Evolutionary conservation across 2,329 filamentous ascomycete genomes (phyloP).

Genomic region (Pseudogymnoascus sp.): DNA sequence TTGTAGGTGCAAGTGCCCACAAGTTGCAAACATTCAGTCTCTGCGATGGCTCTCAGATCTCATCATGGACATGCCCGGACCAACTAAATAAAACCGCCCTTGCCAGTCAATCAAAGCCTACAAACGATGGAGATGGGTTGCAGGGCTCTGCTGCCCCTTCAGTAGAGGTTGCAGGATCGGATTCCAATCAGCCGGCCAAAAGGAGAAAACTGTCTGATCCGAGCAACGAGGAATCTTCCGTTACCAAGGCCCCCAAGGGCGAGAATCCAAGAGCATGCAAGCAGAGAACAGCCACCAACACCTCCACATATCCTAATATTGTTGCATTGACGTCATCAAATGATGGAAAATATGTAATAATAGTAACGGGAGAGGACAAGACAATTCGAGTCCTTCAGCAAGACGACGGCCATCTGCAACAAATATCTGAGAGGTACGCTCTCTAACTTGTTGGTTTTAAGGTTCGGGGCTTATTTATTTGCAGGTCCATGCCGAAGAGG

Average conservation of each 20-base stretch:
- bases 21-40: conserved; percentile 60
- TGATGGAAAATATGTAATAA: conserved; percentile 61
- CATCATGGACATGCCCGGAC: conserved; percentile 29
- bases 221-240: conserved; percentile 3
- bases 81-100: conserved; percentile 9
- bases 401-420: conserved; percentile 50
- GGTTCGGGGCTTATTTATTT: conserved; percentile 22
- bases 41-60: conserved; percentile 47
- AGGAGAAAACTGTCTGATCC: conserved; percentile 23
- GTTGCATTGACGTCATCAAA: conserved; percentile 57
- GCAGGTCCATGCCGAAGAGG: conserved; percentile 78
- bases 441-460: conserved; percentile 10
- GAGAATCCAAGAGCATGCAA: conserved; percentile 15
- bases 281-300: conserved; percentile 16
- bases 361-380: conserved; percentile 87
- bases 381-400: conserved; percentile 73
- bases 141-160: conserved; percentile 13
- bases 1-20: conserved; percentile 68
- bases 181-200: conserved; percentile 21
- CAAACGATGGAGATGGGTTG: conserved; percentile 10
- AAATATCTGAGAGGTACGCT: conserved; percentile 34
- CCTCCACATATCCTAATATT: conserved; percentile 54
- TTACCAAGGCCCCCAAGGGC: neutral
- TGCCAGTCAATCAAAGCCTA: conserved; percentile 3
- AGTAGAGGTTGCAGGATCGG: neutral